These are phyloP conservation scores for Ceratocystiopsis minuta DNA, from an alignment of 2,329 filamentous ascomycete species.

Conservation along the genomic window DNA sequence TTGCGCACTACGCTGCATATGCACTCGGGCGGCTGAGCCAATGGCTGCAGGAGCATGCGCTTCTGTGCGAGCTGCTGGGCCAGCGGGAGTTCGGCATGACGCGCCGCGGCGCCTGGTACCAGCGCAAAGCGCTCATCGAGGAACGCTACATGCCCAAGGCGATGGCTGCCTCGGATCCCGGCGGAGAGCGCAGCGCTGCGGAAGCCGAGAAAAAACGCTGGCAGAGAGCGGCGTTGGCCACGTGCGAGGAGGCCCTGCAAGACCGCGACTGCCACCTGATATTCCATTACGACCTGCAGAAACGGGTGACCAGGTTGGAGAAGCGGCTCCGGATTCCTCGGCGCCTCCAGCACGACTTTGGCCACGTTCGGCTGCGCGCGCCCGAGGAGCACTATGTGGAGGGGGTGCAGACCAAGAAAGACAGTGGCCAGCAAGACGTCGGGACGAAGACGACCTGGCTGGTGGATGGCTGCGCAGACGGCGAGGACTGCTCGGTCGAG, in stretches of 20 bases:
- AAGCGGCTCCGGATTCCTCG: slow-evolving; percentile 66
- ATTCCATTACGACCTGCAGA: slow-evolving; percentile 87
- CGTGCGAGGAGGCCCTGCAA: slow-evolving; percentile 73
- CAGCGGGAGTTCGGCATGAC: slow-evolving; percentile 76
- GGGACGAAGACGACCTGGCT: slow-evolving; percentile 71
- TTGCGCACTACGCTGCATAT: slow-evolving; percentile 72
- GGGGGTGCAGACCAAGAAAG: slow-evolving; percentile 58
- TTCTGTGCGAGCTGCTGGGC: slow-evolving; percentile 56
- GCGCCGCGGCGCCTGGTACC: slow-evolving; percentile 81
- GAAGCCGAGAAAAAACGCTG: slow-evolving; percentile 60
- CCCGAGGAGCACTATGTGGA: slow-evolving; percentile 58
- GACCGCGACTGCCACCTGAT: slow-evolving; percentile 82
- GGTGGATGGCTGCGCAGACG: background rate
- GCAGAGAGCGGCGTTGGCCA: slow-evolving; percentile 57
- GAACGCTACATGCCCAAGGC: slow-evolving; percentile 65
- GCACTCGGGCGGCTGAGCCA: slow-evolving; percentile 70
- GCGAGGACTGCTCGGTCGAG: slow-evolving; percentile 63
- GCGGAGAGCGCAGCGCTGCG: slow-evolving; percentile 17
- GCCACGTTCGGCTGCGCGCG: slow-evolving; percentile 60
- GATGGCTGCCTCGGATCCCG: slow-evolving; percentile 31
- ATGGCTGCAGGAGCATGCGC: slow-evolving; percentile 54
- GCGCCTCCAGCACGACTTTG: slow-evolving; percentile 81
- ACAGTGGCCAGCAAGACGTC: slow-evolving; percentile 17
- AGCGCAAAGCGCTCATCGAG: slow-evolving; percentile 82
- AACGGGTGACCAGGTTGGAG: slow-evolving; percentile 81